These are phyloP conservation scores for Raffaelea deltoideospora DNA, from an alignment of 2,329 filamentous ascomycete genomes.

Conservation along the genomic window DNA sequence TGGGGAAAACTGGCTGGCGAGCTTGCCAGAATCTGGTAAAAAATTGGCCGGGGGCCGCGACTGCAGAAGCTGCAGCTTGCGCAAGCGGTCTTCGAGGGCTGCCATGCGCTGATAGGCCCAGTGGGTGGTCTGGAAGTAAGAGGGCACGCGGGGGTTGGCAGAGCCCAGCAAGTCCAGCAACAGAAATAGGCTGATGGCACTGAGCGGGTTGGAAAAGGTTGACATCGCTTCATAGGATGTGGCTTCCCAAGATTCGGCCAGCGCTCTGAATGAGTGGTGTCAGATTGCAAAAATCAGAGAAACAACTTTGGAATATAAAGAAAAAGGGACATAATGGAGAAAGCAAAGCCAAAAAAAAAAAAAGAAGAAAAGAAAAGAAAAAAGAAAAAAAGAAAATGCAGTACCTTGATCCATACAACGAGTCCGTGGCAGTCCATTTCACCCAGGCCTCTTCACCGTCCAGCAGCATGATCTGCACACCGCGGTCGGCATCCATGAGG, in stretches of 20 bases:
- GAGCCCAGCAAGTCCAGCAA: conserved; percentile 45
- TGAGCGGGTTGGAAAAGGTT: conserved; percentile 58
- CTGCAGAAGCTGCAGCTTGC: conserved; percentile 35
- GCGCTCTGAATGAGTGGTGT: conserved; percentile 26
- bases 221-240: conserved; percentile 54
- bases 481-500: conserved; percentile 57
- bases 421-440: conserved; percentile 66
- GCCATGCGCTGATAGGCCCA: conserved; percentile 65
- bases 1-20: conserved; percentile 26
- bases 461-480: conserved; percentile 76
- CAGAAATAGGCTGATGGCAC: conserved; percentile 58
- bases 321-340: no score
- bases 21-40: conserved; percentile 47
- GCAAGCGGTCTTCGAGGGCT: conserved; percentile 47
- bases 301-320: no score
- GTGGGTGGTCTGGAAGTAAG: conserved; percentile 62
- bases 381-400: conserved; percentile 7
- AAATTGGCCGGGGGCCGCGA: conserved; percentile 37
- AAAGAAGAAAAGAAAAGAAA: neutral
- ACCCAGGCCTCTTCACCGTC: conserved; percentile 92
- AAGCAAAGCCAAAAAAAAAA: neutral
- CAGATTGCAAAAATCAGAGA: neutral
- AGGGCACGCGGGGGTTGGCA: conserved; percentile 49
- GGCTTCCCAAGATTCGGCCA: conserved; percentile 70
- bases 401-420: conserved; percentile 73